phyloP scores from a whole-genome alignment of 257 asterid genomes.

The Rehmannia glutinosa region DNA sequence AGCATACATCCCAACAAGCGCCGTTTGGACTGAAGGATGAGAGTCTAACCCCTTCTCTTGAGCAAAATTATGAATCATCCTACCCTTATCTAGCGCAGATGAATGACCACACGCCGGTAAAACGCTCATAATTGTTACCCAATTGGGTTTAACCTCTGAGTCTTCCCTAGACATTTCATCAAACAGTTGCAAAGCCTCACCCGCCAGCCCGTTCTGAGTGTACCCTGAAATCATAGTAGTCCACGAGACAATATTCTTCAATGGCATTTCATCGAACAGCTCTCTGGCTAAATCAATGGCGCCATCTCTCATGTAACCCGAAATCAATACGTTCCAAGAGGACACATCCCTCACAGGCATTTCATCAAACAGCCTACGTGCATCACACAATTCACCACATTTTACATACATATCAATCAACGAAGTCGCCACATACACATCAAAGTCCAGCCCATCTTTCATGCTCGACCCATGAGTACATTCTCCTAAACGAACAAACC shows the following conservation, averaged over 20 bases:
- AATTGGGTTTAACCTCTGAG: conserved; percentile 62
- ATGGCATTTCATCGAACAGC: conserved; percentile 51
- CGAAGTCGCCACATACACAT: conserved; percentile 64
- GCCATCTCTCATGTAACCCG: conserved; percentile 78
- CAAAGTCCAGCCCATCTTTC: conserved; percentile 54
- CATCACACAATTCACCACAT: conserved; percentile 43
- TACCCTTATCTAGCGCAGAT: conserved; percentile 62
- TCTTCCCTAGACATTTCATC: conserved; percentile 44
- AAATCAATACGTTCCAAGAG: conserved; percentile 68
- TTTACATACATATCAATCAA: conserved; percentile 75
- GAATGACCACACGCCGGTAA: conserved; percentile 69
- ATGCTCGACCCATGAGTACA: conserved; percentile 51
- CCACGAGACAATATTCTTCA: conserved; percentile 71
- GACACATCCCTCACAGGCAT: conserved; percentile 60
- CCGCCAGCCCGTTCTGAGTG: conserved; percentile 69
- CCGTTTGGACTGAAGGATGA: conserved; percentile 58
- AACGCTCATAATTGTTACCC: conserved; percentile 83
- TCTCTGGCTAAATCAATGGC: conserved; percentile 40
- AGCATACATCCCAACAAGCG: conserved; percentile 78
- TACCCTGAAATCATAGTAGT: conserved; percentile 85
- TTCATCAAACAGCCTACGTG: conserved; percentile 62
- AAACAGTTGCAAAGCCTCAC: conserved; percentile 53
- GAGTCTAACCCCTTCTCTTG: conserved; percentile 53
- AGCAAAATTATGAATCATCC: conserved; percentile 47
- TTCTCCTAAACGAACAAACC: conserved; percentile 31